A percentile compares a stretch with the other conserved stretches of the same genome.
Evolutionary conservation across 768 basidiomycete species (phyloP).

Genomic region (Gloeophyllum trabeum): DNA sequence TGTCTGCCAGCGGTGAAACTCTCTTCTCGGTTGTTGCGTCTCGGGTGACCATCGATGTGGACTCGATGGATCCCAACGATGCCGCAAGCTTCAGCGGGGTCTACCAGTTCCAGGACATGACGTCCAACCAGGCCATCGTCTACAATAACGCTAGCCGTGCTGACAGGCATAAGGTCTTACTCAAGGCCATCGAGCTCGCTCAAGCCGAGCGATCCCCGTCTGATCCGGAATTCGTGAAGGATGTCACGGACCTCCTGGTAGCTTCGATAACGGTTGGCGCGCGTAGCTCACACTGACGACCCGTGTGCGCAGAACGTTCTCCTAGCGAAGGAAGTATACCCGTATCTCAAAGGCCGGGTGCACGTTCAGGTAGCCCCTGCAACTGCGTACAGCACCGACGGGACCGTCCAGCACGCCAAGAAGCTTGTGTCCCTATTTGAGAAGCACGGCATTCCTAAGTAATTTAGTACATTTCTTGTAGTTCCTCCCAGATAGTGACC

Average conservation of each 20-base stretch:
- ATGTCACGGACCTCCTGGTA: slow-evolving; percentile 29
- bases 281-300: slow-evolving; percentile 1
- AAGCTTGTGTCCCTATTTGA: slow-evolving; percentile 29
- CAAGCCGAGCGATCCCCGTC: slow-evolving; percentile 8
- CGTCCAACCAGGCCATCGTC: slow-evolving; percentile 37
- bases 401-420: slow-evolving; percentile 30
- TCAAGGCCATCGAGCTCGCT: slow-evolving; percentile 18
- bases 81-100: slow-evolving; percentile 10
- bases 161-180: slow-evolving; percentile 20
- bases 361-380: slow-evolving; percentile 33
- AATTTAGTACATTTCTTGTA: neutral
- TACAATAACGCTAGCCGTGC: slow-evolving; percentile 21
- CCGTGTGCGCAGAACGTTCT: slow-evolving; percentile 25
- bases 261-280: slow-evolving; percentile 5
- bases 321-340: slow-evolving; percentile 30
- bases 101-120: slow-evolving; percentile 31
- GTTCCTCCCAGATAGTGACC: neutral
- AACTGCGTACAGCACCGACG: slow-evolving; percentile 27
- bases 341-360: slow-evolving; percentile 28
- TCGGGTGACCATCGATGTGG: slow-evolving; percentile 29
- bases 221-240: slow-evolving; percentile 17
- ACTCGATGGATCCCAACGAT: slow-evolving; percentile 35
- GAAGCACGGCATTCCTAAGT: slow-evolving; percentile 30
- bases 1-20: too few species aligned
- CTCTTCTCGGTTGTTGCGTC: too few species aligned